These are phyloP conservation scores for Epichloe sylvatica DNA, from an alignment of 2,329 filamentous ascomycete genomes.

Conservation along the genomic window DNA sequence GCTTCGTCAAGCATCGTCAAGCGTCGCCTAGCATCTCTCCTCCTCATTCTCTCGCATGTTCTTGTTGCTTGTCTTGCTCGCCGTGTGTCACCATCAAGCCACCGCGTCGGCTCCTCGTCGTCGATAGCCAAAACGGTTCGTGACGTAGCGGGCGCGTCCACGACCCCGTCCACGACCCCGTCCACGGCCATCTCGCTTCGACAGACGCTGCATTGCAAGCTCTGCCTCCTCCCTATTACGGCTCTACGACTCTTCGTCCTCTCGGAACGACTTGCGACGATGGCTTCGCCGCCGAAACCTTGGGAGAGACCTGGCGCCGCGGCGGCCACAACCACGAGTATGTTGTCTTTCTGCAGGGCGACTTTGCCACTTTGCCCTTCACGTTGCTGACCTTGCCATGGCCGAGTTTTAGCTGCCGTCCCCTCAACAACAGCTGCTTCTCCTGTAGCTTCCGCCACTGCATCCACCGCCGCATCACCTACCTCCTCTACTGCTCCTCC, in stretches of 20 bases:
- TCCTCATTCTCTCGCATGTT: neutral
- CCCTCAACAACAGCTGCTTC: conserved; percentile 22
- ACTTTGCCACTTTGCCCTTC: conserved; percentile 4
- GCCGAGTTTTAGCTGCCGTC: conserved; percentile 14
- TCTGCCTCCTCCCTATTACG: too few species aligned
- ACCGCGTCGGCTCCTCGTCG: neutral
- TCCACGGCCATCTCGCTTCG: neutral
- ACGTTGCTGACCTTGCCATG: conserved; percentile 13
- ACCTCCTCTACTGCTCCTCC: conserved; percentile 41
- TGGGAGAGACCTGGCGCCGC: conserved; percentile 74
- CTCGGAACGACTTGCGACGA: conserved; percentile 13
- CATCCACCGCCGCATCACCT: conserved; percentile 26
- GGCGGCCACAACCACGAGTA: conserved; percentile 31
- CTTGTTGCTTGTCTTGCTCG: neutral
- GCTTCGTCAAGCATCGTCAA: too few species aligned
- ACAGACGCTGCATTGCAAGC: neutral
- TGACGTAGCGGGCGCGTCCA: conserved; percentile 3
- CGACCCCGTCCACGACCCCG: neutral
- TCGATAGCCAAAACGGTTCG: neutral
- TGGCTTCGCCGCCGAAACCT: conserved; percentile 85
- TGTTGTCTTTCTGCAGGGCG: conserved; percentile 13
- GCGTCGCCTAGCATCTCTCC: neutral
- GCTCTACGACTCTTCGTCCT: neutral
- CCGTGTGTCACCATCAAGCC: neutral
- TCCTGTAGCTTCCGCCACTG: conserved; percentile 13